phyloP scores from a whole-genome alignment of 208 protist species.

The Trypanosoma congolense region DNA sequence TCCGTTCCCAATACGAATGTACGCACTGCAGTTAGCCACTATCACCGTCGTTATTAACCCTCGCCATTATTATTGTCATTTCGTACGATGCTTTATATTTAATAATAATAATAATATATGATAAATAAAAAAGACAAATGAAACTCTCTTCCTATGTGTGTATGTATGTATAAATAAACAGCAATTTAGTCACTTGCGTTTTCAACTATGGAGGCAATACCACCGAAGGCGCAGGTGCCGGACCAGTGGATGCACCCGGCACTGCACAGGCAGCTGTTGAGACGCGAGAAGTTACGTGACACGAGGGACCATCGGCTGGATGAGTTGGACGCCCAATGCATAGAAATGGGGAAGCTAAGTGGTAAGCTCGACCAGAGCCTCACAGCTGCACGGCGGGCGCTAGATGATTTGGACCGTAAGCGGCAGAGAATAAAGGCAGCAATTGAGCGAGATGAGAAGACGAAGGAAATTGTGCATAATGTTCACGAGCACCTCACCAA shows the following conservation, averaged over 20 bases:
- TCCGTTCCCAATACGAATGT: no score
- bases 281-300: conserved; percentile 10
- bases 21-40: no score
- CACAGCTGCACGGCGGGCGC: conserved; percentile 25
- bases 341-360: conserved; percentile 4
- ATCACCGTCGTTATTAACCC: no score
- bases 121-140: no score
- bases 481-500: conserved; percentile 19
- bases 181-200: neutral
- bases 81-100: no score
- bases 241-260: conserved; percentile 67
- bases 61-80: no score
- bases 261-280: conserved; percentile 33
- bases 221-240: conserved; percentile 27
- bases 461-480: neutral
- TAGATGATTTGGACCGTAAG: conserved; percentile 17
- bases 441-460: conserved; percentile 10
- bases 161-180: neutral
- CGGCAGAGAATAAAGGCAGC: conserved; percentile 4
- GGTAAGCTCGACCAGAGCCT: conserved; percentile 21
- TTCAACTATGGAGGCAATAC: conserved; percentile 14
- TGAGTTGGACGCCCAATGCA: conserved; percentile 25
- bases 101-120: no score
- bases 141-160: no score
- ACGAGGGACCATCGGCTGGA: conserved; percentile 19